Conservation (phyloP, 2,329 filamentous ascomycete species). For the Fusarium falciforme region DNA sequence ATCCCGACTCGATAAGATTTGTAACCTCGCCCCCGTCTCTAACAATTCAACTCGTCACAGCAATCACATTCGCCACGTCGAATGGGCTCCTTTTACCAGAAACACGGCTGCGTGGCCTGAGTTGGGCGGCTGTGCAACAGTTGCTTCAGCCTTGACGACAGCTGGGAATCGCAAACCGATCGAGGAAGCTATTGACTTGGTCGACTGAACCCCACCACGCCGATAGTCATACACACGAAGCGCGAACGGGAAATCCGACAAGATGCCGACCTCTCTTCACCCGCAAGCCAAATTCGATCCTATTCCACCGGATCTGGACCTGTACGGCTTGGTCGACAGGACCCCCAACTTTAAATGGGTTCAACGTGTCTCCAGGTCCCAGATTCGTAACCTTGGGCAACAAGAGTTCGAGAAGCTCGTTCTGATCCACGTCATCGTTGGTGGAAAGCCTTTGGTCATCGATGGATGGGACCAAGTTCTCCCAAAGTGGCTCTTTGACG, state of each 20-base stretch:
- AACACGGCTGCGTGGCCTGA: slow-evolving; percentile 14
- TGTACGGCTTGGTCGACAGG: slow-evolving; percentile 78
- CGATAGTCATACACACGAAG: slow-evolving; percentile 2
- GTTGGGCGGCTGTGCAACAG: neutral
- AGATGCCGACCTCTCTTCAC: slow-evolving; percentile 79
- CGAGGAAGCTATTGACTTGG: neutral
- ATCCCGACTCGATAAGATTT: slow-evolving; percentile 1
- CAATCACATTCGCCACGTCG: neutral
- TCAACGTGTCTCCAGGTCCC: slow-evolving; percentile 80
- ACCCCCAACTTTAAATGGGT: slow-evolving; percentile 90
- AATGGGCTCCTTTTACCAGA: slow-evolving; percentile 6
- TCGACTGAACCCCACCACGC: slow-evolving; percentile 8
- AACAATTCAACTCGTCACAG: neutral
- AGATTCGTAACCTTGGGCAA: slow-evolving; percentile 80
- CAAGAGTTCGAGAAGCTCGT: slow-evolving; percentile 89
- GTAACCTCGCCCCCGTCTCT: neutral
- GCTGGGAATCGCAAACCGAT: neutral
- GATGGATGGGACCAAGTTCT: slow-evolving; percentile 85
- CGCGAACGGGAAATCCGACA: slow-evolving; percentile 37
- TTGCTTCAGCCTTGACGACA: neutral
- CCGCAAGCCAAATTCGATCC: slow-evolving; percentile 93
- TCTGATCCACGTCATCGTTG: slow-evolving; percentile 82
- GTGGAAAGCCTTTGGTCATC: slow-evolving; percentile 89
- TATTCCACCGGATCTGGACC: slow-evolving; percentile 85
- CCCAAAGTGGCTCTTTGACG: slow-evolving; percentile 81